These are phyloP conservation scores for Annulohypoxylon truncatum DNA, from an alignment of 2,329 filamentous ascomycete species.

Conservation along the genomic window DNA sequence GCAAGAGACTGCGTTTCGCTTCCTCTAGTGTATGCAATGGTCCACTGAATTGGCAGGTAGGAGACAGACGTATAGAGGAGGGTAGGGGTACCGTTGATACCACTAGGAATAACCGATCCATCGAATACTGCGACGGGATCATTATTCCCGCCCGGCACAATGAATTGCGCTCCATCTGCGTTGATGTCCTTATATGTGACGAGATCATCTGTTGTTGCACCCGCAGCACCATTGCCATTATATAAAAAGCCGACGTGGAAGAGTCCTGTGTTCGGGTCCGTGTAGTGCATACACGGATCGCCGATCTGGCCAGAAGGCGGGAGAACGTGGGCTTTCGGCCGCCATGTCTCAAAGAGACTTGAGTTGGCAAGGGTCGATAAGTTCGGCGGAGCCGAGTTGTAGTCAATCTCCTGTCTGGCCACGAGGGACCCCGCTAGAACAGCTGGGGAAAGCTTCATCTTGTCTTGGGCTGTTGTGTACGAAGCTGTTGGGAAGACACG, in stretches of 20 bases:
- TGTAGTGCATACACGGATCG: constrained; percentile 60
- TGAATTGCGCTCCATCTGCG: constrained; percentile 54
- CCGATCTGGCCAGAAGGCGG: constrained; percentile 55
- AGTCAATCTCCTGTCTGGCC: constrained; percentile 46
- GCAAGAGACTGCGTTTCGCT: constrained; percentile 60
- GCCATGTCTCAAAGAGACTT: constrained; percentile 51
- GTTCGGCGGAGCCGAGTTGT: constrained; percentile 54
- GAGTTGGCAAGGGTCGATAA: constrained; percentile 54
- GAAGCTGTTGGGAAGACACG: neutral
- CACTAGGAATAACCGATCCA: constrained; percentile 56
- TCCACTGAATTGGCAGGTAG: constrained; percentile 60
- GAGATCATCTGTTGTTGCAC: constrained; percentile 56
- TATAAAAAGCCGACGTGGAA: constrained; percentile 60
- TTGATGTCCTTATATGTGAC: constrained; percentile 55
- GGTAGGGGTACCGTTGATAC: constrained; percentile 57
- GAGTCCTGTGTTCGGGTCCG: constrained; percentile 56
- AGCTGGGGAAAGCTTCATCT: constrained; percentile 38
- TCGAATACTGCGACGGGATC: constrained; percentile 60
- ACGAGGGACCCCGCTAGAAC: constrained; percentile 29
- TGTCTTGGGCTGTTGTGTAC: constrained; percentile 5
- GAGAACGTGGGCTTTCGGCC: constrained; percentile 54
- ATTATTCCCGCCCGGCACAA: constrained; percentile 44
- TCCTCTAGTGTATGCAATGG: constrained; percentile 57
- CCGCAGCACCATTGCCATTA: constrained; percentile 49
- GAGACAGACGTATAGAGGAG: constrained; percentile 59